Conservation (phyloP, 192 early-diverging fungal species). For the Cetraspora pellucida region DNA sequence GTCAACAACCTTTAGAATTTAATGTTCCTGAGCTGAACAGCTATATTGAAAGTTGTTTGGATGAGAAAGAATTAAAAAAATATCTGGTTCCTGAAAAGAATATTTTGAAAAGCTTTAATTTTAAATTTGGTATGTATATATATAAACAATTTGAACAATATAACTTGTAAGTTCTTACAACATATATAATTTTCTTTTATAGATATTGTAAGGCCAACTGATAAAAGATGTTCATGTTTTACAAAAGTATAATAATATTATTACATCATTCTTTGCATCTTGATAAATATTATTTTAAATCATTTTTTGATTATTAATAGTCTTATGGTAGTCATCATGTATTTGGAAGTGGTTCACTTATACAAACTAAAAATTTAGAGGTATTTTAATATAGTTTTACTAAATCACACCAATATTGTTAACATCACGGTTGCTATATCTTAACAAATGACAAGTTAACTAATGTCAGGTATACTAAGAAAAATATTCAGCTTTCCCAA, state of each 20-base stretch:
- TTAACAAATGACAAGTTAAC: no score
- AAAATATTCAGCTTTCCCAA: no score
- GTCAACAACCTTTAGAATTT: conserved; percentile 17
- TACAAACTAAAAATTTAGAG: conserved; percentile 75
- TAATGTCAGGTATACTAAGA: no score
- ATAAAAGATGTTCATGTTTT: conserved; percentile 66
- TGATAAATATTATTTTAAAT: neutral
- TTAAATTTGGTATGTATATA: conserved; percentile 48
- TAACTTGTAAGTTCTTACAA: conserved; percentile 20
- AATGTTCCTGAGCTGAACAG: conserved; percentile 23
- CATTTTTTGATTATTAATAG: conserved; percentile 59
- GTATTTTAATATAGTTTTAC: conserved; percentile 39
- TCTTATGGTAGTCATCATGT: conserved; percentile 82
- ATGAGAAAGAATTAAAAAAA: conserved; percentile 30
- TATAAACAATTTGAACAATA: neutral
- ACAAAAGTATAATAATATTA: conserved; percentile 59
- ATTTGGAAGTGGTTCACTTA: conserved; percentile 73
- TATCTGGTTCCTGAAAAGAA: conserved; percentile 46
- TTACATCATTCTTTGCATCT: neutral
- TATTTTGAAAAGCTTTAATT: conserved; percentile 51
- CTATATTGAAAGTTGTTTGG: conserved; percentile 39
- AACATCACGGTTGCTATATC: no score
- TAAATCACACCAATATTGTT: no score
- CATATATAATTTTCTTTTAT: conserved; percentile 30
- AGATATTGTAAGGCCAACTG: conserved; percentile 65